A percentile compares a stretch with the other conserved stretches of the same genome.
Conservation (phyloP, 2,329 filamentous ascomycete genomes). For the Fusarium incarnatum region DNA sequence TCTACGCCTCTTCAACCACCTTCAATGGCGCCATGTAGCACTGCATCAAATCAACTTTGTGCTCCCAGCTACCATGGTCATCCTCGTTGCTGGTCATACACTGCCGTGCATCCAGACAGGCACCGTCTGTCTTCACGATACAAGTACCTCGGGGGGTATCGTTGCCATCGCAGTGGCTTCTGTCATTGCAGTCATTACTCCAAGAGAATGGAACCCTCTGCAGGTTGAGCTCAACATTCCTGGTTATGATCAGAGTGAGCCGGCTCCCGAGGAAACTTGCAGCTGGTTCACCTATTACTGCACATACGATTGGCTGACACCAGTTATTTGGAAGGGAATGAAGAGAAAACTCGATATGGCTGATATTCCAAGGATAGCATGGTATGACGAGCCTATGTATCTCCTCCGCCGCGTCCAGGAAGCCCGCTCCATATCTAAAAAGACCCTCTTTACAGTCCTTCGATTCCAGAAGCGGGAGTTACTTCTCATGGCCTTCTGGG, state of each 20-base stretch:
- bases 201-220: conserved; percentile 63
- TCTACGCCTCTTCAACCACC: conserved; percentile 54
- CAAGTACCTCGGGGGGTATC: conserved; percentile 52
- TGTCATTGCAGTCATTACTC: conserved; percentile 58
- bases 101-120: conserved; percentile 58
- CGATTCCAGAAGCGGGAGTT: conserved; percentile 59
- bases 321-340: conserved; percentile 61
- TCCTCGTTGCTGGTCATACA: conserved; percentile 53
- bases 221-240: conserved; percentile 54
- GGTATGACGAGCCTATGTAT: conserved; percentile 66
- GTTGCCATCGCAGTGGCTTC: conserved; percentile 53
- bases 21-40: conserved; percentile 59
- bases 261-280: conserved; percentile 64
- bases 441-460: conserved; percentile 59
- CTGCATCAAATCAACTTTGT: conserved; percentile 63
- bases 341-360: conserved; percentile 59
- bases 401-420: conserved; percentile 58
- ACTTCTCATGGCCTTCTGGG: conserved; percentile 59
- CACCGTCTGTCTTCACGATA: conserved; percentile 47
- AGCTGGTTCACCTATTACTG: conserved; percentile 65
- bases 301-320: conserved; percentile 64
- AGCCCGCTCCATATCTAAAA: conserved; percentile 57
- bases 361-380: conserved; percentile 62
- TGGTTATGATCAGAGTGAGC: conserved; percentile 54
- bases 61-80: conserved; percentile 52